A percentile compares a stretch with the other conserved stretches of the same genome.
Conservation (phyloP, 2,329 filamentous ascomycete genomes). For the Aspergillus sp. region DNA sequence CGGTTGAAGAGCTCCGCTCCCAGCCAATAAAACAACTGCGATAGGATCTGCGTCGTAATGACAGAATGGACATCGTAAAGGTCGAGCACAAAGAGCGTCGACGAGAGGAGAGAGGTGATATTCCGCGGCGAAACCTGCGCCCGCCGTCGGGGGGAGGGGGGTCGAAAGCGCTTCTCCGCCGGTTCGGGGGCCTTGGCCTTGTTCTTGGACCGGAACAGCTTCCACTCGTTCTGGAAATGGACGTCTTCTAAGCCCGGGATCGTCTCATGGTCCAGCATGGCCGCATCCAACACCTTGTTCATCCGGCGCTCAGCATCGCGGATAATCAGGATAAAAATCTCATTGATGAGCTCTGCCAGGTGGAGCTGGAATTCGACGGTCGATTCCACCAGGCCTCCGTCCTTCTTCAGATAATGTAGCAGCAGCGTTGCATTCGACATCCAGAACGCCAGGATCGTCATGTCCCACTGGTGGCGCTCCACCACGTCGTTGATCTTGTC, state of each 20-base stretch:
- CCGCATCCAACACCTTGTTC: constrained; percentile 89
- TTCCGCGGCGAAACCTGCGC: constrained; percentile 92
- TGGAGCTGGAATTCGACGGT: constrained; percentile 90
- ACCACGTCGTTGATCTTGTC: constrained; percentile 96
- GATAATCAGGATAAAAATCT: constrained; percentile 97
- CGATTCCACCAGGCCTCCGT: constrained; percentile 72
- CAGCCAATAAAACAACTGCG: constrained; percentile 94
- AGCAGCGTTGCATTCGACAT: constrained; percentile 94
- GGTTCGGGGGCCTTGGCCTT: constrained; percentile 83
- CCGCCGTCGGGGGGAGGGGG: constrained; percentile 87
- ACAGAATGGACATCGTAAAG: constrained; percentile 99
- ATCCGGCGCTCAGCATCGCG: constrained; percentile 91
- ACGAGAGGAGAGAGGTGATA: constrained; percentile 91
- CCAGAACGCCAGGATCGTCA: constrained; percentile 99
- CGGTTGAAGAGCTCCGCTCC: constrained; percentile 96
- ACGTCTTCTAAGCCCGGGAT: constrained; percentile 97
- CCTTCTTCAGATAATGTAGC: constrained; percentile 96
- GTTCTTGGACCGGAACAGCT: constrained; percentile 86
- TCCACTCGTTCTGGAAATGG: constrained; percentile 97
- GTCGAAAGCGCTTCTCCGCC: constrained; percentile 82
- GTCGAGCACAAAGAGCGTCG: constrained; percentile 93
- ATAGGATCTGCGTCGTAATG: constrained; percentile 85
- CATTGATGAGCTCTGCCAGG: constrained; percentile 90
- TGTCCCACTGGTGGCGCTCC: constrained; percentile 96
- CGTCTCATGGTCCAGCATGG: constrained; percentile 96